Percentiles rank a stretch among this genome's conserved stretches.
Conservation (phyloP, 371 early-diverging fungal genomes). For the Umbelopsis sp. region DNA sequence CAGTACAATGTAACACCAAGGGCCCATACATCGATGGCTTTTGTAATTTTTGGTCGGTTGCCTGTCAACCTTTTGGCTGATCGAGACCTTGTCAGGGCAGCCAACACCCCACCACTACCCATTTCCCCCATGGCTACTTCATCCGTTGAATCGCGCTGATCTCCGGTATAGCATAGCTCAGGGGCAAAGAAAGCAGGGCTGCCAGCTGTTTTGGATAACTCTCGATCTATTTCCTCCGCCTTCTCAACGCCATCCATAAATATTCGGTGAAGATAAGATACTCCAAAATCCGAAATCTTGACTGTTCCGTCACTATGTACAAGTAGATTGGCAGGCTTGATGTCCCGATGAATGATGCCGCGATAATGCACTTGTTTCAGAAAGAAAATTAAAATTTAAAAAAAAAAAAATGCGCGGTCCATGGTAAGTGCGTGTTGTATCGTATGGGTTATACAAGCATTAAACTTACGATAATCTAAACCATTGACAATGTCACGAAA, state of each 20-base stretch:
- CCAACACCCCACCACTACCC: not conserved
- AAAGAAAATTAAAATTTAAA: not conserved
- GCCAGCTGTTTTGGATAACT: conserved; percentile 95
- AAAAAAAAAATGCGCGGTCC: not conserved
- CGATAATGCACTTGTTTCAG: conserved; percentile 76
- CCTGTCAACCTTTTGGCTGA: not conserved
- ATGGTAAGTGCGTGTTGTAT: not conserved
- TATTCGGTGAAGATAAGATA: conserved; percentile 72
- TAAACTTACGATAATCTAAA: conserved; percentile 77
- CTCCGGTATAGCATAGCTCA: conserved; percentile 84
- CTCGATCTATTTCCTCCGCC: conserved; percentile 62
- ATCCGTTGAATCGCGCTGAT: conserved; percentile 24
- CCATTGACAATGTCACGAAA: conserved; percentile 89
- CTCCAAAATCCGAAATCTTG: conserved; percentile 97
- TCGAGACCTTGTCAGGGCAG: conserved; percentile 6
- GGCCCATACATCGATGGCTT: conserved; percentile 98
- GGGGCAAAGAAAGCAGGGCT: conserved; percentile 98
- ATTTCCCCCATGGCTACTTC: not conserved
- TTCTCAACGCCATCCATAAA: conserved; percentile 21
- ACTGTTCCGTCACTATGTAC: conserved; percentile 72
- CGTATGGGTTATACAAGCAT: conserved; percentile 8
- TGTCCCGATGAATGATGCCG: conserved; percentile 94
- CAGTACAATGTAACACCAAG: conserved; percentile 99
- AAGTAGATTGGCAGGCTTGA: conserved; percentile 95
- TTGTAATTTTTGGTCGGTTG: conserved; percentile 64